Base-by-base conservation (phyloP, 805 yeast genomes). In the Brettanomyces bruxellensis region DNA sequence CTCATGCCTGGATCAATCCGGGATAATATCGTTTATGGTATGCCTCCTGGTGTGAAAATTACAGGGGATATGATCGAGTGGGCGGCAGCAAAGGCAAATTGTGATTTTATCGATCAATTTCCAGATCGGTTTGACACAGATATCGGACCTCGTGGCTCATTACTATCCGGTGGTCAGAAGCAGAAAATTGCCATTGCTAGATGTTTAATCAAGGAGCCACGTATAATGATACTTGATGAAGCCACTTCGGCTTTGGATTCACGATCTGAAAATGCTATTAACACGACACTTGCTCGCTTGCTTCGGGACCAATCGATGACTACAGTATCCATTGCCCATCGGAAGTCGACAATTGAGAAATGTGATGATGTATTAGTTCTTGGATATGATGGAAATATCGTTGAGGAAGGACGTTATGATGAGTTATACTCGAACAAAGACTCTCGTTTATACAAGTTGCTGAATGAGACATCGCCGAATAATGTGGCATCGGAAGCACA, bases 171-270 rank as follows among this genome's bases (percentile, higher is more conserved):
- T 36, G 90, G 90, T 11, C 90, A 83, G 61, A 81, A 83, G 59
- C 90, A 83, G 65, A 72, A 88, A 54, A 69, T 83, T 38, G 89
- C 89, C 6, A 80, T 83, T 62, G 90, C 90, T 0, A 67, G 90
- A 51, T 86, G 87, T 1, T 66, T 83, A 49, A 76, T 83, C 47
- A 79, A 84, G 49, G 71, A 76, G 48, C 90, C 90, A 6, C 68
- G 75, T 41, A 70, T 83, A 22, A 64, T 83, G 52, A 71, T 83
- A 4, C 66, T 83, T 46, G 90, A 83, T 55, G 90, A 83, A 61
- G 96, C 97, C 7, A 91, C 98, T 0, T 86, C 96, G 37, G 98
- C 97, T 0, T 69, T 91, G 38, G 98, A 91, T 58, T 78, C 93
- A 30, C 87, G 85, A 47, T 82, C 90, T 57, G 98, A 91, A 59